A percentile compares a stretch with the other conserved stretches of the same genome.
Conservation (phyloP, 345 rosid genomes). For the Noccaea bulbosa region DNA sequence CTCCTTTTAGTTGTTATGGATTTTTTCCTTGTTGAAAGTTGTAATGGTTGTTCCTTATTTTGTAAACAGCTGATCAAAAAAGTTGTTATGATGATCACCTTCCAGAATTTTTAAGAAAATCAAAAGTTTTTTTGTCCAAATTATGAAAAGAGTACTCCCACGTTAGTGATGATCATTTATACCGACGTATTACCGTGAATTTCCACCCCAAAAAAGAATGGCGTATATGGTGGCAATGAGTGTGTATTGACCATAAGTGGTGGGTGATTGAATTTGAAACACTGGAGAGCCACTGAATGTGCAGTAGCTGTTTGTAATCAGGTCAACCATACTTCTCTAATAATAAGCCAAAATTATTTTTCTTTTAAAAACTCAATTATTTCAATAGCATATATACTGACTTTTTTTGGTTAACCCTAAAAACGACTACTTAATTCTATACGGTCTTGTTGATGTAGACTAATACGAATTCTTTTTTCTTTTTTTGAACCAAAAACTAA, state of each 20-base stretch:
- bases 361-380: neutral
- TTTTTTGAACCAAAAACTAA: neutral
- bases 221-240: constrained; percentile 6
- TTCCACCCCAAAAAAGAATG: neutral
- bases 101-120: too few relatives aligned
- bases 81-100: too few relatives aligned
- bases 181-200: neutral
- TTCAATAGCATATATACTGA: neutral
- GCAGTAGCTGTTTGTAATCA: constrained; percentile 15
- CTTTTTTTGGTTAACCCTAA: neutral
- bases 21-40: too few relatives aligned
- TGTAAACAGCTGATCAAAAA: too few relatives aligned
- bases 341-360: neutral
- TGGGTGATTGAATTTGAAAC: constrained; percentile 8
- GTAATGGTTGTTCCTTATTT: too few relatives aligned
- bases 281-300: constrained; percentile 17
- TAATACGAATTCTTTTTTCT: too few relatives aligned
- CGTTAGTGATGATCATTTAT: neutral
- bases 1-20: too few relatives aligned
- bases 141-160: neutral
- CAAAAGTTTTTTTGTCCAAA: neutral
- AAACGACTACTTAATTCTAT: neutral
- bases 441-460: constrained; percentile 3
- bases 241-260: constrained; percentile 22
- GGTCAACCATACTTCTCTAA: neutral